Base-by-base conservation (phyloP, 345 rosid species). In the Zanthoxylum bungeanum region DNA sequence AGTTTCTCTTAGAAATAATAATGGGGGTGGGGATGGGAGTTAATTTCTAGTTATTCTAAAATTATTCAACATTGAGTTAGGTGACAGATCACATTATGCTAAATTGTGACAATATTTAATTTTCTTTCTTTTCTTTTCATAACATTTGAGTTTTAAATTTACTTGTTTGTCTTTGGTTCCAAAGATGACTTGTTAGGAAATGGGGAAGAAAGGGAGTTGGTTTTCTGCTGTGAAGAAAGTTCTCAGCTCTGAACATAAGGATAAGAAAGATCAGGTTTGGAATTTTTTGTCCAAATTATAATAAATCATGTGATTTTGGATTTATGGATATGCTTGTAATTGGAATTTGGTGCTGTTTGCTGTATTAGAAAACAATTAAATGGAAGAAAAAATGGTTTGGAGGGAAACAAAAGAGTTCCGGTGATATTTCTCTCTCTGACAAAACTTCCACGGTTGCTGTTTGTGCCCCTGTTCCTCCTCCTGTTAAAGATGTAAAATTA, bases 191-290 rank as follows among this genome's bases (percentile, higher is more conserved):
- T 68, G 66, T 59, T 77, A 69, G 70, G 66, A 75, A 60, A 93
- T 93, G 98, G 97, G 96, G 72, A 89, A 84, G 77, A 78, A 70
- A 72, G 85, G 83, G 64, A 73, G 70, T 66, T 93, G 98, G 98
- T 93, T 93, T 64, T 79, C 86, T 57, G 88, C 83, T 63, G 80
- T 93, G 73, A 93, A 79, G 91, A 93, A 85, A 82, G 91, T 80
- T 52, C 79, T 93, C 34, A 85, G 77, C 72, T 78, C 88, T 30
- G 80, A 73, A 17, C 66, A 90, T 30, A 87, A 84, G 81, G 83
- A 76, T 34, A 78, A 78, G 70, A 82, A 78, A 74, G 82, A 84
- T 72, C 69, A 76, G 89, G 97, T 87, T 58, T 56, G 73, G 34
- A 22, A 30, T 21, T 36, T 9, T 33, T 37, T 14, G 25, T 39